Conservation (phyloP, 345 rosid species). For the Geranium rotundifolium region DNA sequence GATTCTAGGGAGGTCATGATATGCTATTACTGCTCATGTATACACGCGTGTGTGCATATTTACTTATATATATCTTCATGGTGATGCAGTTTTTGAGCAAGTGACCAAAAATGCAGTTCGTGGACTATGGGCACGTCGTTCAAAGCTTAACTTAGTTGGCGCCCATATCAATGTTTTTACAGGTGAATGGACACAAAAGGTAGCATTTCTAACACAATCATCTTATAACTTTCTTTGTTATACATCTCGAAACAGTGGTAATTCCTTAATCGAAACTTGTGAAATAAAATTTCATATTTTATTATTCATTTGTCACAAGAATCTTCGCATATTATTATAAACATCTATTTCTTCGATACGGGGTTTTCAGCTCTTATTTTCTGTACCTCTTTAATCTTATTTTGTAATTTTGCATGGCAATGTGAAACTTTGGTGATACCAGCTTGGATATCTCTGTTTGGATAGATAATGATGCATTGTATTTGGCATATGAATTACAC, state of each 20-base stretch:
- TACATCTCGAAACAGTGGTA: background rate
- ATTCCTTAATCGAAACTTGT: background rate
- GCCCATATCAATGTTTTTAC: conserved; percentile 99
- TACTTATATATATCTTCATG: conserved; percentile 6
- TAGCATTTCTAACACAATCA: conserved; percentile 17
- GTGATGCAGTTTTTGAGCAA: conserved; percentile 72
- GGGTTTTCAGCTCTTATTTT: background rate
- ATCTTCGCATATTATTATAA: background rate
- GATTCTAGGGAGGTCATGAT: too few species aligned
- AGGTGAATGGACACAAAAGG: conserved; percentile 99
- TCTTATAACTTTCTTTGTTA: background rate
- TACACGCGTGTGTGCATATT: too few species aligned
- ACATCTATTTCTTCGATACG: background rate
- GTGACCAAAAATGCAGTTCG: conserved; percentile 87
- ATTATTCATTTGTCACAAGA: background rate
- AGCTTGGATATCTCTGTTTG: too few species aligned
- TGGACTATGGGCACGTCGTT: conserved; percentile 95
- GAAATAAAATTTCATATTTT: background rate
- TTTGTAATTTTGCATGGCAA: background rate
- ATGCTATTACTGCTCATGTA: too few species aligned
- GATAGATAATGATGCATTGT: too few species aligned
- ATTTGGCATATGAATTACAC: too few species aligned
- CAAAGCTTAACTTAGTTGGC: conserved; percentile 83
- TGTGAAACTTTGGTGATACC: background rate
- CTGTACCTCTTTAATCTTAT: background rate